Percentiles rank a stretch among this genome's conserved stretches.
Evolutionary conservation across 1,284 basidiomycete genomes (phyloP).

Genomic region (Apiotrichum siamense): DNA sequence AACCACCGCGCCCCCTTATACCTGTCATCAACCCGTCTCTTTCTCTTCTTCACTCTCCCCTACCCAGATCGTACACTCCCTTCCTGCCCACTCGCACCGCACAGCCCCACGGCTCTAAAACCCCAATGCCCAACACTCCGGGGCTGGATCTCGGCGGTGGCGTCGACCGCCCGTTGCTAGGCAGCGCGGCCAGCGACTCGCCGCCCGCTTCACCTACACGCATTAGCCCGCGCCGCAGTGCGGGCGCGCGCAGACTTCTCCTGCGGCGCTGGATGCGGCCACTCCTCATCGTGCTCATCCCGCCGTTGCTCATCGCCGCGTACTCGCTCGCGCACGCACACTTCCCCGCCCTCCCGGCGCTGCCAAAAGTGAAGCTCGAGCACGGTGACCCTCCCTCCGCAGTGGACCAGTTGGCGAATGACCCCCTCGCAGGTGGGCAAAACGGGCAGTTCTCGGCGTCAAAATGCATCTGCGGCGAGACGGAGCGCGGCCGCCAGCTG

Average conservation of each 20-base stretch:
- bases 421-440: not conserved
- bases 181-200: not conserved
- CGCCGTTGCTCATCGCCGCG: constrained; percentile 29
- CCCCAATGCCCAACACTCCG: not conserved
- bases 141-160: not conserved
- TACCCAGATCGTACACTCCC: no score
- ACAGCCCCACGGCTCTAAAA: not conserved
- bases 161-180: not conserved
- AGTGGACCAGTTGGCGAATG: no score
- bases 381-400: not conserved
- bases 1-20: no score
- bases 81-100: no score
- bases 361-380: constrained; percentile 33
- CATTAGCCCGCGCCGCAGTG: not conserved
- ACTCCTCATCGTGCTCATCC: constrained; percentile 23
- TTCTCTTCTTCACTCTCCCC: no score
- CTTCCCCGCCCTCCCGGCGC: constrained; percentile 34
- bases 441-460: constrained; percentile 3
- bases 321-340: constrained; percentile 36
- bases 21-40: no score
- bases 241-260: not conserved
- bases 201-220: not conserved
- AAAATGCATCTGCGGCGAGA: constrained; percentile 30
- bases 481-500: constrained; percentile 27
- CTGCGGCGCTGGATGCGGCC: constrained; percentile 23